These are phyloP conservation scores for Phytophthora rubi DNA, from an alignment of 352 stramenopile species.

Conservation along the genomic window DNA sequence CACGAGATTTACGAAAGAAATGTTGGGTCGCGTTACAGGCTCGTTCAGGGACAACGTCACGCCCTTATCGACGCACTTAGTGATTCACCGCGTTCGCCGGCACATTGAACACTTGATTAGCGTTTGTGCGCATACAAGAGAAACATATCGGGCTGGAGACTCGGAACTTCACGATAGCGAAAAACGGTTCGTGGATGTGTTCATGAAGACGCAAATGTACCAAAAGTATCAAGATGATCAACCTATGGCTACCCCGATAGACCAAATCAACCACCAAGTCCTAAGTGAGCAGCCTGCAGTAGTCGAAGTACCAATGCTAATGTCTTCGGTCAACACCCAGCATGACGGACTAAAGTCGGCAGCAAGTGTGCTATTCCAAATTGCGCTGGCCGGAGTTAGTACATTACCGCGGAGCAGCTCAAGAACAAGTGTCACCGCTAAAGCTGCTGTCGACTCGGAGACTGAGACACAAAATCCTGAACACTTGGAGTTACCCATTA, in stretches of 20 bases:
- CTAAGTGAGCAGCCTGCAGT: not conserved
- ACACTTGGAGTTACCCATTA: not conserved
- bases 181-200: slow-evolving; percentile 30
- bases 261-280: slow-evolving; percentile 17
- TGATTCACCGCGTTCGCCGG: slow-evolving; percentile 52
- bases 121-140: slow-evolving; percentile 14
- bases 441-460: slow-evolving; percentile 1
- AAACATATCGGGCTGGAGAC: not conserved
- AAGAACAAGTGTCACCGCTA: not conserved
- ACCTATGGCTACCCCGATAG: slow-evolving; percentile 2
- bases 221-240: slow-evolving; percentile 60
- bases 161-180: slow-evolving; percentile 20
- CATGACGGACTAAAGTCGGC: slow-evolving; percentile 37
- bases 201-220: slow-evolving; percentile 62
- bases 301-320: not conserved
- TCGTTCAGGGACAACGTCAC: slow-evolving; percentile 32
- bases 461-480: slow-evolving; percentile 1
- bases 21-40: slow-evolving; percentile 30
- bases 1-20: slow-evolving; percentile 42
- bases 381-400: slow-evolving; percentile 45
- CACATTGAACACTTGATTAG: slow-evolving; percentile 52
- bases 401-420: slow-evolving; percentile 6
- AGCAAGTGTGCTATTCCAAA: slow-evolving; percentile 42
- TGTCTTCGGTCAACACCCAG: slow-evolving; percentile 9
- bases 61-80: slow-evolving; percentile 47